These are phyloP conservation scores for Eremothecium gossypii DNA, from an alignment of 1,139 yeast species.

Conservation along the genomic window DNA sequence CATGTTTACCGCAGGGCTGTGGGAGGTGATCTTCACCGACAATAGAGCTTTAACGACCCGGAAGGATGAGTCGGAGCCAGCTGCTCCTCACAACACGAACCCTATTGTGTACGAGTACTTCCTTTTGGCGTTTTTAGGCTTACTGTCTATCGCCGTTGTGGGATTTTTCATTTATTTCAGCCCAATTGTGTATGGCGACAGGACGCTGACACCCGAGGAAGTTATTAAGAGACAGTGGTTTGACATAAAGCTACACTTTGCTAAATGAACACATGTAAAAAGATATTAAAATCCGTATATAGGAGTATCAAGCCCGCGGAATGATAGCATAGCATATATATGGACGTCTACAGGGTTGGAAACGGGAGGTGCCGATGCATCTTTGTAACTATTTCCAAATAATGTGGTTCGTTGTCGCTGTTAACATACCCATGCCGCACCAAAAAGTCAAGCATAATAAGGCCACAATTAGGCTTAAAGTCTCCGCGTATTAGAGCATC, in stretches of 20 bases:
- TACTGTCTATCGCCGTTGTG: slow-evolving; percentile 41
- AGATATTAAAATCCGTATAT: neutral
- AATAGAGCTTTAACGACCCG: slow-evolving; percentile 33
- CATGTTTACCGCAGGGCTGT: slow-evolving; percentile 67
- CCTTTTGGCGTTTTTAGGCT: slow-evolving; percentile 32
- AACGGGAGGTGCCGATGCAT: slow-evolving; percentile 66
- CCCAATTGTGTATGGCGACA: slow-evolving; percentile 81
- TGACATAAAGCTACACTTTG: slow-evolving; percentile 72
- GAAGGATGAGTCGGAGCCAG: slow-evolving; percentile 26
- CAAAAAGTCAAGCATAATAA: slow-evolving; percentile 72
- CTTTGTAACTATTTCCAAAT: slow-evolving; percentile 45
- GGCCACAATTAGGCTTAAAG: slow-evolving; percentile 86
- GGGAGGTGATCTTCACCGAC: slow-evolving; percentile 71
- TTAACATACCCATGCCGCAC: slow-evolving; percentile 69
- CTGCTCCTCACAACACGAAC: slow-evolving; percentile 15
- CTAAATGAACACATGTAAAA: slow-evolving; percentile 40
- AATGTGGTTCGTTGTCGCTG: slow-evolving; percentile 54
- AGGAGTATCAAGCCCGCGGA: neutral
- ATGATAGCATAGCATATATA: neutral
- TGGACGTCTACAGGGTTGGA: slow-evolving; percentile 37
- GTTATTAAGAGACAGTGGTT: slow-evolving; percentile 72
- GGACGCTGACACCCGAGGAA: slow-evolving; percentile 51
- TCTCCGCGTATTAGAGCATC: slow-evolving; percentile 40
- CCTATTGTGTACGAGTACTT: slow-evolving; percentile 23
- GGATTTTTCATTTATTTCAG: slow-evolving; percentile 66